Evolutionary conservation across 2,329 filamentous ascomycete species (phyloP).

Genomic region (Fusarium duplospermum): DNA sequence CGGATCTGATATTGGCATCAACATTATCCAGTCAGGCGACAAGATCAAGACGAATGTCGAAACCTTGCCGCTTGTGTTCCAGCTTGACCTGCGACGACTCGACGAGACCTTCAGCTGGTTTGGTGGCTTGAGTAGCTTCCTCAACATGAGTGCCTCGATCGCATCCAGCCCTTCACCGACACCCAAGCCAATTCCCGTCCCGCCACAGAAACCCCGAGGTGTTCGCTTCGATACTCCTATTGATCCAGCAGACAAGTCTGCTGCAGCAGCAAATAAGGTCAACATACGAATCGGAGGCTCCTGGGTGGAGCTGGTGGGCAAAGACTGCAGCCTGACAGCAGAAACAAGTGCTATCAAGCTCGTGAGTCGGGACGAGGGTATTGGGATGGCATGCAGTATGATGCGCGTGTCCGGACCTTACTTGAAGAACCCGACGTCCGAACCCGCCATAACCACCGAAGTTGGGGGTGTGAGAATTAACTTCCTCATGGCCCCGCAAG

Average conservation of each 20-base stretch:
- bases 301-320: conserved; percentile 80
- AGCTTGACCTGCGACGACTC: conserved; percentile 81
- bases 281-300: conserved; percentile 83
- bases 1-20: conserved; percentile 69
- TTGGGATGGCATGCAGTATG: conserved; percentile 80
- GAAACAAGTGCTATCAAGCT: conserved; percentile 86
- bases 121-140: conserved; percentile 89
- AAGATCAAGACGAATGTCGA: conserved; percentile 71
- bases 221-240: conserved; percentile 69
- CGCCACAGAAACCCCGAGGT: conserved; percentile 62
- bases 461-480: conserved; percentile 77
- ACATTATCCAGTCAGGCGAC: conserved; percentile 58
- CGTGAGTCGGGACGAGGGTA: conserved; percentile 77
- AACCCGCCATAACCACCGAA: conserved; percentile 72
- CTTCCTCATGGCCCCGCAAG: conserved; percentile 78
- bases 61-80: conserved; percentile 81
- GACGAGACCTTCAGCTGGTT: conserved; percentile 92
- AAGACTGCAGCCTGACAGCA: conserved; percentile 77
- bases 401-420: conserved; percentile 81
- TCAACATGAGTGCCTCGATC: conserved; percentile 89
- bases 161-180: conserved; percentile 74
- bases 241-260: conserved; percentile 60
- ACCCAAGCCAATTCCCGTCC: conserved; percentile 50
- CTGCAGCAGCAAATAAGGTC: conserved; percentile 70
- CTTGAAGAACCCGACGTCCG: conserved; percentile 61